Conservation (phyloP, 2,329 filamentous ascomycete genomes). For the Pyrenochaeta sp. region DNA sequence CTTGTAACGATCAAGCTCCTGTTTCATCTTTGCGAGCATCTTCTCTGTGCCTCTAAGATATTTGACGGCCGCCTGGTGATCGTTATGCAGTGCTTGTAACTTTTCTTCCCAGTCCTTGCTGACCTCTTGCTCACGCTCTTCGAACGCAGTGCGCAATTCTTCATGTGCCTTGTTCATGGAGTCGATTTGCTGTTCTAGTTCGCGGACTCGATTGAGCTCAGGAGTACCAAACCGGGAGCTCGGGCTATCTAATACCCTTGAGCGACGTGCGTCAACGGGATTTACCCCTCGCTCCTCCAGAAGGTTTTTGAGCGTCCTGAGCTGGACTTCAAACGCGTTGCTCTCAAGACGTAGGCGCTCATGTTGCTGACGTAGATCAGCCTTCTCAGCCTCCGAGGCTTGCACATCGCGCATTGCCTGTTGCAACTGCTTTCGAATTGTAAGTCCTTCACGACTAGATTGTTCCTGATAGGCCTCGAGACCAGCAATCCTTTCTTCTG, state of each 20-base stretch:
- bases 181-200: constrained; percentile 88
- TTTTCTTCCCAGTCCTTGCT: constrained; percentile 92
- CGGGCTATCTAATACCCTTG: constrained; percentile 76
- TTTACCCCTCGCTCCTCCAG: constrained; percentile 88
- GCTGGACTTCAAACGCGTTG: constrained; percentile 92
- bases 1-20: constrained; percentile 94
- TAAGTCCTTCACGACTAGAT: constrained; percentile 89
- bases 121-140: constrained; percentile 83
- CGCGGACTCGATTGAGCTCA: constrained; percentile 78
- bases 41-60: constrained; percentile 99
- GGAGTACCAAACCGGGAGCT: constrained; percentile 78
- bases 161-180: constrained; percentile 81
- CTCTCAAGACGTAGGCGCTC: constrained; percentile 89
- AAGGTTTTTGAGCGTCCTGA: constrained; percentile 92
- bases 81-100: constrained; percentile 90
- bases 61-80: constrained; percentile 97
- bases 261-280: constrained; percentile 74
- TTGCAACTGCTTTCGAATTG: constrained; percentile 89
- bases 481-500: constrained; percentile 95
- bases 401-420: constrained; percentile 83
- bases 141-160: constrained; percentile 80
- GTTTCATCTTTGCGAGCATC: constrained; percentile 98
- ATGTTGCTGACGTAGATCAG: constrained; percentile 82
- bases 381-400: constrained; percentile 78
- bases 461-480: constrained; percentile 98